phyloP scores from a whole-genome alignment of 2,329 filamentous ascomycete species.

The Ramichloridium luteum region DNA sequence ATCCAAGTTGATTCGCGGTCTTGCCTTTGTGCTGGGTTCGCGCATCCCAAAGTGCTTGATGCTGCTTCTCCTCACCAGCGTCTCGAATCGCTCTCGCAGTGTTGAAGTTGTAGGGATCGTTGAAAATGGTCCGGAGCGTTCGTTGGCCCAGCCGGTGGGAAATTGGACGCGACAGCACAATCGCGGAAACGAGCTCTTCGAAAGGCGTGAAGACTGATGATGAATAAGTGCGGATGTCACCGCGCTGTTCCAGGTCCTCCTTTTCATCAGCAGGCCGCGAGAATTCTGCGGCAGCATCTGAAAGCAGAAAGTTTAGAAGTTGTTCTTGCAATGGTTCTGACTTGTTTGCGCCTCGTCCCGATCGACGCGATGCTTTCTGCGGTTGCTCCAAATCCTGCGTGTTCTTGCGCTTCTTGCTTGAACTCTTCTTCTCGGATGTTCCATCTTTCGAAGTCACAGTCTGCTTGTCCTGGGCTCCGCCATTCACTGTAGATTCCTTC shows the following conservation, averaged over 20 bases:
- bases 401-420: slow-evolving; percentile 16
- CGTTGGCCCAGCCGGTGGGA: slow-evolving; percentile 33
- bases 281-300: slow-evolving; percentile 18
- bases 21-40: slow-evolving; percentile 36
- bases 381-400: slow-evolving; percentile 9
- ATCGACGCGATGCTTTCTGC: slow-evolving; percentile 19
- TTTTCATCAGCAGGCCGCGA: slow-evolving; percentile 26
- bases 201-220: slow-evolving; percentile 27
- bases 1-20: slow-evolving; percentile 30
- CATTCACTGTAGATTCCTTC: no score
- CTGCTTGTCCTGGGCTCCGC: no score
- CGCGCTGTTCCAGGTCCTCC: slow-evolving; percentile 17
- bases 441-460: no score
- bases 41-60: slow-evolving; percentile 31
- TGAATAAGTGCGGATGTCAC: slow-evolving; percentile 23
- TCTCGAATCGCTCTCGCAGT: slow-evolving; percentile 24
- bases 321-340: slow-evolving; percentile 17
- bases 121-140: slow-evolving; percentile 33
- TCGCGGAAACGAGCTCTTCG: slow-evolving; percentile 34
- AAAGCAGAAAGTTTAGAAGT: slow-evolving; percentile 25
- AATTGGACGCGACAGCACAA: slow-evolving; percentile 34
- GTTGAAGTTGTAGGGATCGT: slow-evolving; percentile 31
- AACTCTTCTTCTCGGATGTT: no score
- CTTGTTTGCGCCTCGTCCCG: slow-evolving; percentile 17
- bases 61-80: slow-evolving; percentile 27